These are phyloP conservation scores for Capsella rubella DNA, from an alignment of 441 rosid genomes.

Conservation along the genomic window DNA sequence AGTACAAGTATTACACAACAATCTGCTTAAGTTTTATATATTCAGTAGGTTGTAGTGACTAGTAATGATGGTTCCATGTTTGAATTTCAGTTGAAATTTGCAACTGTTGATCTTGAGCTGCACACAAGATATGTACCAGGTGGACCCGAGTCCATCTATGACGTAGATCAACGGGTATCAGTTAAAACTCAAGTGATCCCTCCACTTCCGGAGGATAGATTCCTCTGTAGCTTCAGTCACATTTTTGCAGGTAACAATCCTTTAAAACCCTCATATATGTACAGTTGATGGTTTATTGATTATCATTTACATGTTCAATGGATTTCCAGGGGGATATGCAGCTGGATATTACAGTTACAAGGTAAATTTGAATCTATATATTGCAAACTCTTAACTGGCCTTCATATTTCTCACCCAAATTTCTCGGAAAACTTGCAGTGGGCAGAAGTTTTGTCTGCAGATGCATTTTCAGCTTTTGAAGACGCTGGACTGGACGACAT, in stretches of 20 bases:
- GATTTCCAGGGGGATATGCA: constrained; percentile 78
- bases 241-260: constrained; percentile 74
- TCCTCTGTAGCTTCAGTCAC: constrained; percentile 88
- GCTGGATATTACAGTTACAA: constrained; percentile 98
- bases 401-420: background rate
- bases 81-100: constrained; percentile 71
- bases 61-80: constrained; percentile 23
- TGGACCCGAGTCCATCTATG: constrained; percentile 78
- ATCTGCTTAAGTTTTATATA: background rate
- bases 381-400: background rate
- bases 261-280: background rate
- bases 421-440: constrained; percentile 64
- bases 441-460: constrained; percentile 99
- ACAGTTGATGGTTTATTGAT: background rate
- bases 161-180: constrained; percentile 79
- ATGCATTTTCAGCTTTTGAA: constrained; percentile 98
- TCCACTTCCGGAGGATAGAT: constrained; percentile 85
- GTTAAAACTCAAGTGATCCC: constrained; percentile 75
- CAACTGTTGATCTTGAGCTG: constrained; percentile 82
- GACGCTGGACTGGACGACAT: constrained; percentile 81
- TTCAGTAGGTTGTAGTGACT: background rate
- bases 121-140: constrained; percentile 74
- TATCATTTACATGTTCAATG: constrained; percentile 17
- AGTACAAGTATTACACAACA: constrained; percentile 27
- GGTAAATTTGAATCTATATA: constrained; percentile 51